Conservation (phyloP, 257 asterid species). For the Ligustrum vulgare region DNA sequence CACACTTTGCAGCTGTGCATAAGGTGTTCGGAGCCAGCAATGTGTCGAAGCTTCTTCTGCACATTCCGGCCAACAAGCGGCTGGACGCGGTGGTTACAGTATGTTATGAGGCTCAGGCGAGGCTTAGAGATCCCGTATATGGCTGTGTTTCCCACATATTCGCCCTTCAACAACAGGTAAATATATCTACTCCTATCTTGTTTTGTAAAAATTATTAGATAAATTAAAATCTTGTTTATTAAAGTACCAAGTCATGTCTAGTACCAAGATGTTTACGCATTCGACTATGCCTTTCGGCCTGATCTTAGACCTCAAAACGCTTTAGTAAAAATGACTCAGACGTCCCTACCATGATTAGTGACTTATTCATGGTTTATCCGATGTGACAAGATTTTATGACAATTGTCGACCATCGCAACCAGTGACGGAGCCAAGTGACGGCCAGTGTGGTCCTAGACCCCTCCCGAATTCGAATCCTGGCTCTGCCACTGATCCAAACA, state of each 20-base stretch:
- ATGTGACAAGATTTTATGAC: not conserved
- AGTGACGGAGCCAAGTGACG: no score
- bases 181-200: not conserved
- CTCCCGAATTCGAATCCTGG: no score
- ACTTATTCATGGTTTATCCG: not conserved
- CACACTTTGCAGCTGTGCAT: constrained; percentile 13
- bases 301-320: not conserved
- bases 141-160: constrained; percentile 17
- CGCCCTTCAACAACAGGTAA: constrained; percentile 16
- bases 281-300: not conserved
- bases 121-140: constrained; percentile 12
- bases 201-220: no score
- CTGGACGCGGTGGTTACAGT: not conserved
- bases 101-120: constrained; percentile 10
- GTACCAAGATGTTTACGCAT: not conserved
- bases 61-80: constrained; percentile 8
- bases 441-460: no score
- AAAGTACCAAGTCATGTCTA: not conserved
- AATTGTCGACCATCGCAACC: not conserved
- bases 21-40: constrained; percentile 7
- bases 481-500: no score
- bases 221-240: not conserved
- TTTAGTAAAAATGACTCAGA: not conserved
- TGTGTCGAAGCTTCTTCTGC: constrained; percentile 9
- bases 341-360: not conserved